Conservation (phyloP, 139 green algal species). For the Ettlia oleoabundans region DNA sequence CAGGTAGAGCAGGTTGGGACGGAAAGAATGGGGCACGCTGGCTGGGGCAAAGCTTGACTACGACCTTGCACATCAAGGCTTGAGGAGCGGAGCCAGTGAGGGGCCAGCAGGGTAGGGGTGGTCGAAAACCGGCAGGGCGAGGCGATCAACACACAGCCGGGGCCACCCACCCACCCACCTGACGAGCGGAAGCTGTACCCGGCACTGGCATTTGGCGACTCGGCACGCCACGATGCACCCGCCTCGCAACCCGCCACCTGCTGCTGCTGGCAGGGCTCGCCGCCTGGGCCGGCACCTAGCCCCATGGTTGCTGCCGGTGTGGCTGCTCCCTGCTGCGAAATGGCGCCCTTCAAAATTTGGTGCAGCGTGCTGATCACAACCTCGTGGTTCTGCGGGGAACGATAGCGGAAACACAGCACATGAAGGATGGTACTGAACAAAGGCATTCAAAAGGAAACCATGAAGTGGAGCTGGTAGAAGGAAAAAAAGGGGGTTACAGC, state of each 20-base stretch:
- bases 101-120: not conserved
- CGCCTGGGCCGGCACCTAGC: not conserved
- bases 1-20: no score
- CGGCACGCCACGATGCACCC: not conserved
- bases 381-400: slow-evolving; percentile 36
- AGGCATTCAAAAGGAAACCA: not conserved
- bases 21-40: no score
- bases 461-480: not conserved
- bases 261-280: not conserved
- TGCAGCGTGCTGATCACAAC: slow-evolving; percentile 47
- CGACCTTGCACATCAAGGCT: no score
- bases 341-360: slow-evolving; percentile 42
- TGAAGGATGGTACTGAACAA: not conserved
- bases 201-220: not conserved
- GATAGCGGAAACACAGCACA: not conserved
- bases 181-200: not conserved
- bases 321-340: slow-evolving; percentile 22
- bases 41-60: no score
- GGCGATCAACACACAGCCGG: not conserved
- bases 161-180: not conserved
- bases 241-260: not conserved
- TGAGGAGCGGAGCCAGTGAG: no score
- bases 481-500: not conserved
- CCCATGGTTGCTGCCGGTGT: not conserved
- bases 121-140: not conserved